Evolutionary conservation across 176 grass and related monocot genomes (phyloP), one percentile per base, ranked within the genome.

Genomic region (Oryza officinalis): DNA sequence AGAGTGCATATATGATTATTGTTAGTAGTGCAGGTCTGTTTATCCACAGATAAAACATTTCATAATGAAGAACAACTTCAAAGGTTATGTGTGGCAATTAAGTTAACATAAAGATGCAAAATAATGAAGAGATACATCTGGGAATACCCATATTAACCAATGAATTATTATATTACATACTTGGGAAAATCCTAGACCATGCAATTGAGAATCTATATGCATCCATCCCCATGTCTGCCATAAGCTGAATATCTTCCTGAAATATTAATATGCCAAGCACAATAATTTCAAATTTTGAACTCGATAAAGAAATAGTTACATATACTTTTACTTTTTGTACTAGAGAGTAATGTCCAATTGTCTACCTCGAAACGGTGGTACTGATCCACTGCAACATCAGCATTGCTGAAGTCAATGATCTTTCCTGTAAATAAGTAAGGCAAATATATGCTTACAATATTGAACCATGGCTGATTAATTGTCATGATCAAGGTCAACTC

Each of bases 201-300:
- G 92, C 87, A 30, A 94, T 90, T 50, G 92, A 94, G 74, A 94
- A 94, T 79, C 92, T 85, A 46, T 94, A 94, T 57, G 89, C 92
- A 83, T 94, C 92, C 92, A 94, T 77, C 47, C 92, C 92, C 89
- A 94, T 92, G 38, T 94, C 89, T 68, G 76, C 76, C 89, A 94
- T 94, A 38, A 92, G 92, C 50, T 94, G 77, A 76, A 94, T 68
- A 27, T 94, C 92, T 35, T 88, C 92, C 92, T 94, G 76, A 63
- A 84, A 72, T 45, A 67, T 22, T 41, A 4, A 23, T 45, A 44
- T 38, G 7, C n/a, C 30, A 67, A n/a, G 38, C 26, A 23, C 20
- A 20, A 0, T 35, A 49, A 5, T 61, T 27, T 25, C 20, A 32
- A 3, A 46, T 15, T 18, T 8, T 23, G 2, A 25, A 44, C 33